A percentile compares a stretch with the other conserved stretches of the same genome.
phyloP scores from a whole-genome alignment of 257 asterid genomes.

The Solanum dulcamara region DNA sequence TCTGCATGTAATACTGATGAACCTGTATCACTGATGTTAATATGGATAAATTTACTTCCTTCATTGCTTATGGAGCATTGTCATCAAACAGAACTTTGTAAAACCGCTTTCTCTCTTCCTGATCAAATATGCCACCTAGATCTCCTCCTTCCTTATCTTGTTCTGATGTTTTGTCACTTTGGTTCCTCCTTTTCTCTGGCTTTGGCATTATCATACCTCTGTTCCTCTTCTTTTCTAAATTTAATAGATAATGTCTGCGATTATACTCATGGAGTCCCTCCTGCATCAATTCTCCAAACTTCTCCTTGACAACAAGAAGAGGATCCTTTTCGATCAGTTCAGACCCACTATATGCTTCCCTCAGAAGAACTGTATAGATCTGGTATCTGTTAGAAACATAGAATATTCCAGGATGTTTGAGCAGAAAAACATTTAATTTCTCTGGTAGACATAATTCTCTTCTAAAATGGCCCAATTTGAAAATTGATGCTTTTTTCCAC shows the following conservation, averaged over 20 bases:
- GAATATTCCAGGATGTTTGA: conserved; percentile 70
- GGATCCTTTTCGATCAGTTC: conserved; percentile 76
- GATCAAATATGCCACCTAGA: conserved; percentile 75
- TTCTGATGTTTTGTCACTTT: conserved; percentile 8
- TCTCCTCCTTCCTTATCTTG: conserved; percentile 38
- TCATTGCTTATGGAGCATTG: conserved; percentile 21
- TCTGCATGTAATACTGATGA: not conserved
- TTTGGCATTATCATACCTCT: conserved; percentile 29
- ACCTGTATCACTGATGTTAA: not conserved
- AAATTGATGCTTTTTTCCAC: conserved; percentile 74
- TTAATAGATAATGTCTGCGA: conserved; percentile 48
- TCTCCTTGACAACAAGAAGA: conserved; percentile 70
- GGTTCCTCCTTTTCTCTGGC: conserved; percentile 19
- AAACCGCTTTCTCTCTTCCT: conserved; percentile 77
- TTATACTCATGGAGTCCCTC: conserved; percentile 83
- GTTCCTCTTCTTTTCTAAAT: conserved; percentile 62
- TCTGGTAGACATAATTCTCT: conserved; percentile 69
- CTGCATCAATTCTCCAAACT: conserved; percentile 83
- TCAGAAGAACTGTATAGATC: conserved; percentile 64
- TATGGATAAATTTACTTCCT: not conserved
- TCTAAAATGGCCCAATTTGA: conserved; percentile 60
- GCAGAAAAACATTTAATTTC: conserved; percentile 57
- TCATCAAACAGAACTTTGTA: conserved; percentile 68
- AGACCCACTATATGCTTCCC: conserved; percentile 65
- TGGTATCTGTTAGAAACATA: conserved; percentile 5